phyloP scores from a whole-genome alignment of 2,329 filamentous ascomycete species.

The Aureobasidium sp. region DNA sequence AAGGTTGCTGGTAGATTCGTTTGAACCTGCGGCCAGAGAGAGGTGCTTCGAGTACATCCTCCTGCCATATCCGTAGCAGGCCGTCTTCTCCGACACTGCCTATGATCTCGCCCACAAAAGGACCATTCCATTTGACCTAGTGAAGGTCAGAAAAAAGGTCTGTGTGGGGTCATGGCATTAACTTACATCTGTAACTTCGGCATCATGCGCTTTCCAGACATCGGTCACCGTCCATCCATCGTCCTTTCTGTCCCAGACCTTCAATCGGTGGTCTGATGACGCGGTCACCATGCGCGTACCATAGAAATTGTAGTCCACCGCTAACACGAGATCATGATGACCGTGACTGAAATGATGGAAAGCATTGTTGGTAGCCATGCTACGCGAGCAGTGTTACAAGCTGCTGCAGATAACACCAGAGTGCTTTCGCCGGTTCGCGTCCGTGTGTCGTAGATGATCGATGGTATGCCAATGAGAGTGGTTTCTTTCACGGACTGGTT shows the following conservation, averaged over 20 bases:
- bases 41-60: slow-evolving; percentile 73
- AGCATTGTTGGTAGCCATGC: slow-evolving; percentile 24
- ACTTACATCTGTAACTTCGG: slow-evolving; percentile 77
- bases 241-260: slow-evolving; percentile 78
- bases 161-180: background rate
- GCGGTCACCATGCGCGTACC: slow-evolving; percentile 87
- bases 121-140: slow-evolving; percentile 87
- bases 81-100: slow-evolving; percentile 86
- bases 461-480: background rate
- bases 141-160: background rate
- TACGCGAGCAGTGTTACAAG: background rate
- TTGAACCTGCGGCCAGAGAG: slow-evolving; percentile 74
- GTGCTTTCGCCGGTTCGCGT: no score
- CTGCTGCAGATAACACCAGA: background rate
- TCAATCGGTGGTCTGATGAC: slow-evolving; percentile 85
- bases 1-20: slow-evolving; percentile 53
- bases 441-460: background rate
- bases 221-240: slow-evolving; percentile 77
- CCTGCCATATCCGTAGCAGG: slow-evolving; percentile 85
- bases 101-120: slow-evolving; percentile 80
- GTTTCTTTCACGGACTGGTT: no score
- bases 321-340: slow-evolving; percentile 73
- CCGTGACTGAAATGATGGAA: slow-evolving; percentile 61
- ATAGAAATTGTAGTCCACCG: slow-evolving; percentile 85
- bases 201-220: slow-evolving; percentile 83